A percentile compares a stretch with the other conserved stretches of the same genome.
phyloP scores from a whole-genome alignment of 805 yeast species.

The Metschnikowia arizonensis region DNA sequence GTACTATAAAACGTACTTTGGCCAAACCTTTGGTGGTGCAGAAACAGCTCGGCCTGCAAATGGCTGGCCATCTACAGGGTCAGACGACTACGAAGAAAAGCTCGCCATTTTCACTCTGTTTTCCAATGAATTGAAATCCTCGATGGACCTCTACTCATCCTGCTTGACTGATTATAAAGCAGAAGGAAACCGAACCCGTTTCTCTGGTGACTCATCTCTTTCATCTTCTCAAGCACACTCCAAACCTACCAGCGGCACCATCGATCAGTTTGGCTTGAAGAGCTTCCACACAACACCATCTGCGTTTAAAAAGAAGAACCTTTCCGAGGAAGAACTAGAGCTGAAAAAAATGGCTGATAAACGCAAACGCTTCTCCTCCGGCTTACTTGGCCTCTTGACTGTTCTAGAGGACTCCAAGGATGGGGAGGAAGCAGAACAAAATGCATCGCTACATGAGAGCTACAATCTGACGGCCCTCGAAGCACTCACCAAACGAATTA shows the following conservation, averaged over 20 bases:
- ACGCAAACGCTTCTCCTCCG: slow-evolving; percentile 32
- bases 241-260: slow-evolving; percentile 18
- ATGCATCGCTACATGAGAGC: slow-evolving; percentile 20
- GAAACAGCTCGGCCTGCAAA: not conserved
- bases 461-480: slow-evolving; percentile 37
- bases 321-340: slow-evolving; percentile 8
- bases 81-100: slow-evolving; percentile 36
- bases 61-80: too few relatives aligned
- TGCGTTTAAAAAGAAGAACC: slow-evolving; percentile 24
- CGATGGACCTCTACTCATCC: slow-evolving; percentile 30
- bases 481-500: slow-evolving; percentile 26
- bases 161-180: slow-evolving; percentile 25
- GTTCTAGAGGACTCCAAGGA: slow-evolving; percentile 32
- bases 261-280: slow-evolving; percentile 23
- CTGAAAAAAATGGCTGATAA: slow-evolving; percentile 9
- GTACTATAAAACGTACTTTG: slow-evolving; percentile 33
- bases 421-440: not conserved
- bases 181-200: slow-evolving; percentile 10
- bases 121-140: slow-evolving; percentile 26
- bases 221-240: slow-evolving; percentile 19
- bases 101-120: slow-evolving; percentile 35
- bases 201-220: slow-evolving; percentile 7
- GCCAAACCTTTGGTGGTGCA: not conserved
- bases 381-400: slow-evolving; percentile 37
- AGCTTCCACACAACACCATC: slow-evolving; percentile 30